phyloP scores from a whole-genome alignment of 768 basidiomycete species.

The Candolleomyces aberdarensis region DNA sequence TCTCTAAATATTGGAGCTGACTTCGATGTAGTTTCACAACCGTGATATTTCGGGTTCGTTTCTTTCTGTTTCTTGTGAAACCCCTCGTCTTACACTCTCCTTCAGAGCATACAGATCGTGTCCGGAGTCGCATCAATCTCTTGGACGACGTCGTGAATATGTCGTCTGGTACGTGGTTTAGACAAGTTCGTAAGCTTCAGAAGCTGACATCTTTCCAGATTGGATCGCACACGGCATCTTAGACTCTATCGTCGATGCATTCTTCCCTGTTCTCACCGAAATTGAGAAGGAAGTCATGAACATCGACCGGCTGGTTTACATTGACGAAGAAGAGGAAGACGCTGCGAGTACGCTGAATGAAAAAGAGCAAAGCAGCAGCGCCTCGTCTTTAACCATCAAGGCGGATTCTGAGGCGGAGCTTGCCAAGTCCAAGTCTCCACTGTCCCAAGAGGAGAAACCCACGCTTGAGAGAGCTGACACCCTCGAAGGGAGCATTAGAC shows the following conservation, averaged over 20 bases:
- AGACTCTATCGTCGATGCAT: conserved; percentile 92
- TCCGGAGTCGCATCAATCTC: conserved; percentile 65
- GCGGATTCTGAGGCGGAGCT: background rate
- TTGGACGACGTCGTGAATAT: conserved; percentile 61
- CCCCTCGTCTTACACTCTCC: conserved; percentile 4
- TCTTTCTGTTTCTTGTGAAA: conserved; percentile 1
- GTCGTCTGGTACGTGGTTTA: conserved; percentile 58
- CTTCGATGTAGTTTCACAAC: conserved; percentile 72
- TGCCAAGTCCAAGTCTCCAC: background rate
- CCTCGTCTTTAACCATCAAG: background rate
- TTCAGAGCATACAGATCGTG: conserved; percentile 72
- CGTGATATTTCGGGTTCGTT: conserved; percentile 69
- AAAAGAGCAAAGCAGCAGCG: background rate
- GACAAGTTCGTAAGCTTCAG: background rate
- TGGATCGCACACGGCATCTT: conserved; percentile 93
- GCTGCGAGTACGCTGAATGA: background rate
- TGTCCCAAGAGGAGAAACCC: conserved; percentile 12
- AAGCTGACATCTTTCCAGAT: conserved; percentile 42
- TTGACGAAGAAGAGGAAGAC: conserved; percentile 12
- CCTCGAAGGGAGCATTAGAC: conserved; percentile 18
- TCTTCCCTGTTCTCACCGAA: conserved; percentile 79
- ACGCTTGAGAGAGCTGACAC: conserved; percentile 19
- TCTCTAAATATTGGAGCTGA: conserved; percentile 4
- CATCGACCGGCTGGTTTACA: conserved; percentile 70
- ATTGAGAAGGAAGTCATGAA: conserved; percentile 79